These are phyloP conservation scores for Daldinia sp. DNA, from an alignment of 2,329 filamentous ascomycete genomes.

Conservation along the genomic window DNA sequence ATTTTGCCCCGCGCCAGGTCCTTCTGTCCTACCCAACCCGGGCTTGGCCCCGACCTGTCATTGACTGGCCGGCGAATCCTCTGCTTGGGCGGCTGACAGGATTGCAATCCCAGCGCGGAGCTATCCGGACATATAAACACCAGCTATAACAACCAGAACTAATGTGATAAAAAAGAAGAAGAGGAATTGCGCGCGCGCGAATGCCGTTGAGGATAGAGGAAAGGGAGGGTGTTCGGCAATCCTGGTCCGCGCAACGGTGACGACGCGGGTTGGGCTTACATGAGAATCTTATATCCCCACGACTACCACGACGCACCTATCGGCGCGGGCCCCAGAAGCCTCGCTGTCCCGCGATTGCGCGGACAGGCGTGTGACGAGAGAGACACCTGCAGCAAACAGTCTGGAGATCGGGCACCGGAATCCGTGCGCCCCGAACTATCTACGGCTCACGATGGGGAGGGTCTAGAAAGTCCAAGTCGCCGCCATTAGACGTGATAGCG, in stretches of 20 bases:
- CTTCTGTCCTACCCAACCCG: constrained; percentile 11
- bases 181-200: not conserved
- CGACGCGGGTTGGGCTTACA: constrained; percentile 28
- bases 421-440: not conserved
- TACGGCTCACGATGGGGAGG: not conserved
- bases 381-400: not conserved
- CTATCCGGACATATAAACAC: not conserved
- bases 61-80: constrained; percentile 21
- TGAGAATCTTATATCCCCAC: constrained; percentile 21
- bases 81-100: constrained; percentile 23
- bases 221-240: not conserved
- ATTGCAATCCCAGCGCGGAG: constrained; percentile 18
- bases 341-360: constrained; percentile 16
- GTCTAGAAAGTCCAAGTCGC: not conserved
- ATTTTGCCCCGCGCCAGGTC: not conserved
- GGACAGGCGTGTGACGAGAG: constrained; percentile 9
- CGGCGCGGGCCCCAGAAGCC: not conserved
- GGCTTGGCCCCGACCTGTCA: constrained; percentile 18
- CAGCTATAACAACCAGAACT: not conserved
- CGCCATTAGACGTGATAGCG: not conserved
- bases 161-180: not conserved
- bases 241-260: no score
- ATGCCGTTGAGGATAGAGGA: not conserved
- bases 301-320: constrained; percentile 1
- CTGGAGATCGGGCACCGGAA: not conserved